Evolutionary conservation across 805 yeast species (phyloP).

Genomic region (Hanseniaspora nectarophila): DNA sequence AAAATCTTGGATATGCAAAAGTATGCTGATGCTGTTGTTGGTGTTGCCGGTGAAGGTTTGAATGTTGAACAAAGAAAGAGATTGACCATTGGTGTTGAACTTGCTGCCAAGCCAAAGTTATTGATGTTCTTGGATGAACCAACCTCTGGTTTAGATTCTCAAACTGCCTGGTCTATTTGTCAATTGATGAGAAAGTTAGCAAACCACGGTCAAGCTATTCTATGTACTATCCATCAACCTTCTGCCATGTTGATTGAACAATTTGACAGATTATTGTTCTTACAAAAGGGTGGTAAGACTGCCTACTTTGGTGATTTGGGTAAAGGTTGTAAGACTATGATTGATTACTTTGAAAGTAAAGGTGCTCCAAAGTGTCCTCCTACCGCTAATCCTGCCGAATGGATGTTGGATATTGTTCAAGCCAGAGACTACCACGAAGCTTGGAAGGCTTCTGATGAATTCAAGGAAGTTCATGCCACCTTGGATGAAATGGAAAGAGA

Average conservation of each 20-base stretch:
- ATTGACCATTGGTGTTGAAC: slow-evolving; percentile 55
- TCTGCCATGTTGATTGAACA: slow-evolving; percentile 67
- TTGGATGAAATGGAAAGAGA: slow-evolving; percentile 52
- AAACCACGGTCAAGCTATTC: slow-evolving; percentile 49
- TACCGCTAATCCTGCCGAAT: slow-evolving; percentile 72
- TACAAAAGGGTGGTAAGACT: slow-evolving; percentile 60
- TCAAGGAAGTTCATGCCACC: slow-evolving; percentile 45
- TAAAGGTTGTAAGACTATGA: slow-evolving; percentile 43
- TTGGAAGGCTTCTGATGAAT: slow-evolving; percentile 63
- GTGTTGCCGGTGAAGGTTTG: slow-evolving; percentile 60
- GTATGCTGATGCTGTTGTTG: slow-evolving; percentile 63
- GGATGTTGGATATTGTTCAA: slow-evolving; percentile 82
- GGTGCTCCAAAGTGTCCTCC: slow-evolving; percentile 59
- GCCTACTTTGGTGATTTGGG: slow-evolving; percentile 70
- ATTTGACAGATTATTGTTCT: slow-evolving; percentile 62
- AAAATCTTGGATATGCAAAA: slow-evolving; percentile 49
- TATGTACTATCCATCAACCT: slow-evolving; percentile 77
- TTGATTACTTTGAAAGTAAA: slow-evolving; percentile 51
- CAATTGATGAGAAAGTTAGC: slow-evolving; percentile 50
- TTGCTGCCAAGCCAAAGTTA: slow-evolving; percentile 53
- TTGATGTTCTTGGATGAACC: slow-evolving; percentile 55
- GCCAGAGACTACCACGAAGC: slow-evolving; percentile 68
- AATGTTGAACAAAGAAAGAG: slow-evolving; percentile 54
- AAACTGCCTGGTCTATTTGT: slow-evolving; percentile 57
- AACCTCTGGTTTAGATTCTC: slow-evolving; percentile 58